Base-by-base conservation (phyloP, 352 stramenopile species). In the Achlya hypogyna region DNA sequence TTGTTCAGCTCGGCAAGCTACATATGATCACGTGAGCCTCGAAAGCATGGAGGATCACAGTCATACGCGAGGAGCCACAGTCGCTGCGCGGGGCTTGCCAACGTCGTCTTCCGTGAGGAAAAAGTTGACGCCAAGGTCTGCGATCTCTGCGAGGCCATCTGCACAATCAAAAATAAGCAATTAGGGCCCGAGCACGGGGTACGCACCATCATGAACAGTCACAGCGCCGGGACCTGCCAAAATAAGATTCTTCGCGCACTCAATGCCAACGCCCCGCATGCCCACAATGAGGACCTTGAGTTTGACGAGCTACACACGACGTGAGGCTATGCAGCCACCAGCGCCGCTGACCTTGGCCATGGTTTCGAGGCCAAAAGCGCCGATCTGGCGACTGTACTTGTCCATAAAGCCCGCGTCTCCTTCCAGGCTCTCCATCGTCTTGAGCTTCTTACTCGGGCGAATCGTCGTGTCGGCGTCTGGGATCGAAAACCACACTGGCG, bases 181-280 rank as follows among this genome's bases (percentile, higher is more conserved):
- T 27, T 10, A 47, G 25, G 9, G 16, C 56, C 22, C 47, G n/a
- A 52, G 45, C 16, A 45, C 0, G 23, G 31, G 9, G 27, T 20
- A 62, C 69, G 32, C 59, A 87, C 78, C 83, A 64, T 93, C 84
- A 64, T 89, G 83, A 56, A 97, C 75, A 56, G 88, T 97, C 64
- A 98, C 88, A 60, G 71, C 74, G 14, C 87, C 83, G 14, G 89
- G 87, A 16, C 92, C 92, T 12, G 91, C 89, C 28, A 98, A 78
- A 51, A 96, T 92, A 49, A 97, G 74, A 71, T 98, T 98, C 84
- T 98, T 98, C 58, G 88, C 86, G 47, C 77, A 91, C 70, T 98
- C 92, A 25, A 92, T 85, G 62, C 92, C 92, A 22, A 96, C 75
- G 62, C 91, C 76, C 64, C 89, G 86, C 62, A 96, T 72, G 20